Base-by-base conservation (phyloP, 306 rosid species). In the Macrotyloma uniflorum region DNA sequence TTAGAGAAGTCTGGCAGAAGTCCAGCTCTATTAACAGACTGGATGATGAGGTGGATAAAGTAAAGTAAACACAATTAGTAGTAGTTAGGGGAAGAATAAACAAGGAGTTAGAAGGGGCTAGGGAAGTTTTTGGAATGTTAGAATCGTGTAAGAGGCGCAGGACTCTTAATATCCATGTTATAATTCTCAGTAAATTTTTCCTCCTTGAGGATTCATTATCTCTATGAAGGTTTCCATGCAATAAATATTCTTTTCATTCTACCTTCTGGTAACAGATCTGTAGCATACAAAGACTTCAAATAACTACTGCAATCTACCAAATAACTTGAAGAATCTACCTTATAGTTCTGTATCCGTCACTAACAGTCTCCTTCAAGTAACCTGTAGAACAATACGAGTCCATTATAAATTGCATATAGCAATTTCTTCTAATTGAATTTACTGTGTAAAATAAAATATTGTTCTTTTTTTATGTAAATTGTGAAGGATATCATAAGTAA, bases 341-440 rank as follows among this genome's bases (percentile, higher is more conserved):
- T 80, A 91, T 69, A 81, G 86, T 70, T 83, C 88, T 81, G 89
- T 78, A 87, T 15, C 54, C 15, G 69, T 91, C 97, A 71, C 14
- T 18, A 43, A 87, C 63, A 26, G 43, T 83, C 82, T 93, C 93
- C 87, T 75, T 88, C 92, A 93, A 79, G 78, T 89, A 93, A 71
- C 92, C 98, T 93, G 98, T 28, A 80, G 36, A 75, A 58, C 45
- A 73, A 42, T 54, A 69, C 36, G 81, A 77, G 65, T 42, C 67
- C 64, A 51, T 74, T 70, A 79, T 53, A 61, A 26, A 57, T 49
- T 23, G 80, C 61, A 70, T 75, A 70, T 32, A 55, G 36, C 19
- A 30, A 69, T 46, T 67, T 26, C 49, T 53, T 28, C 62, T 23
- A 61, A 45, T 62, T 61, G 47, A 74, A 73, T 59, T 49, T 36